phyloP scores from a whole-genome alignment of 768 basidiomycete genomes.

The Rubroboletus satanas region DNA sequence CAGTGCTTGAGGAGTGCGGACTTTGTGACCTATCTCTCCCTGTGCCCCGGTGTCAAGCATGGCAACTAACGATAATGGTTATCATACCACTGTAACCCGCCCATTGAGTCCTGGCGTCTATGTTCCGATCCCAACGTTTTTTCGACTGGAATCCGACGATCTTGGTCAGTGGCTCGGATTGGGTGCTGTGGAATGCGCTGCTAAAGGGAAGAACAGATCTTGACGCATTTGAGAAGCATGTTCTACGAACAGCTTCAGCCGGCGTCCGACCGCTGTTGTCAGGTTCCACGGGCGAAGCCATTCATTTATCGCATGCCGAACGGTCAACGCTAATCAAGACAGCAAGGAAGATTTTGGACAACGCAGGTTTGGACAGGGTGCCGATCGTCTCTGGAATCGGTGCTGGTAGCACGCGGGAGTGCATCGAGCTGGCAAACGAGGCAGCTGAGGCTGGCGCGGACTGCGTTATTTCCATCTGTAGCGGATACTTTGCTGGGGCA shows the following conservation, averaged over 20 bases:
- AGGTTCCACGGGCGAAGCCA: slow-evolving; percentile 85
- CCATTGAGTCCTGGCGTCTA: slow-evolving; percentile 72
- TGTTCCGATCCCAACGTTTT: slow-evolving; percentile 87
- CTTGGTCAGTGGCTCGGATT: slow-evolving; percentile 53
- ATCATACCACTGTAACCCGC: slow-evolving; percentile 36
- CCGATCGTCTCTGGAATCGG: slow-evolving; percentile 85
- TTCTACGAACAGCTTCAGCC: slow-evolving; percentile 57
- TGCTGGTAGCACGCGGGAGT: slow-evolving; percentile 78
- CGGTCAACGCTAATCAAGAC: slow-evolving; percentile 60
- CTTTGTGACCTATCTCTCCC: background rate
- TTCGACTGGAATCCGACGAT: slow-evolving; percentile 69
- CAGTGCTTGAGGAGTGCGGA: background rate
- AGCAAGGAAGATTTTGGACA: slow-evolving; percentile 69
- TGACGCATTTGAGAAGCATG: slow-evolving; percentile 62
- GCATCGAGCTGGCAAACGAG: slow-evolving; percentile 67
- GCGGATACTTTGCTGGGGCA: slow-evolving; percentile 83
- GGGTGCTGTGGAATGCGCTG: background rate
- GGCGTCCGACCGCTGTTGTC: slow-evolving; percentile 71
- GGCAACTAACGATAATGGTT: slow-evolving; percentile 32
- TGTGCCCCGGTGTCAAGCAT: slow-evolving; percentile 28
- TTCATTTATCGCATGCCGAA: slow-evolving; percentile 67
- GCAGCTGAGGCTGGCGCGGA: slow-evolving; percentile 87
- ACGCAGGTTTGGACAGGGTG: slow-evolving; percentile 49
- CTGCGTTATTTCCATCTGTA: slow-evolving; percentile 78
- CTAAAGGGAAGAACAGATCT: slow-evolving; percentile 43